A percentile compares a stretch with the other conserved stretches of the same genome.
Conservation (phyloP, 495 filamentous ascomycete species). For the Penicillium turbatum region DNA sequence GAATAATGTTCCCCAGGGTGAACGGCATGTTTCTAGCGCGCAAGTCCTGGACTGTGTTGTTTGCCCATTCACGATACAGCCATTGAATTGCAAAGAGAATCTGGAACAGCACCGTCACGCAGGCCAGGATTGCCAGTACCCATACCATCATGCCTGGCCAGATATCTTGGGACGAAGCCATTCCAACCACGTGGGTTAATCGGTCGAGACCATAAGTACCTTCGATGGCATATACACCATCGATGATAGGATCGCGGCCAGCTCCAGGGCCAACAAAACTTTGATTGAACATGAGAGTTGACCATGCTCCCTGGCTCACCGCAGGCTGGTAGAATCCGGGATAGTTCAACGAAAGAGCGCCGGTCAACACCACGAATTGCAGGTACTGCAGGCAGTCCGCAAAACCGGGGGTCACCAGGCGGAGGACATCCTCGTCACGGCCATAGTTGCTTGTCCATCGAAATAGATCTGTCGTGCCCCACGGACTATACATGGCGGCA, state of each 20-base stretch:
- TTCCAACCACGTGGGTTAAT: conserved; percentile 78
- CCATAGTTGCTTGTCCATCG: conserved; percentile 96
- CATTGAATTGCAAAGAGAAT: conserved; percentile 70
- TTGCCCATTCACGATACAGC: conserved; percentile 63
- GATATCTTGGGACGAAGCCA: conserved; percentile 70
- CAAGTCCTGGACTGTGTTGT: conserved; percentile 78
- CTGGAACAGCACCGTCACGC: conserved; percentile 68
- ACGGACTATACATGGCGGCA: conserved; percentile 86
- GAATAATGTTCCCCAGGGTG: conserved; percentile 77
- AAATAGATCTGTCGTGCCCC: conserved; percentile 86
- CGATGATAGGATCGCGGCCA: conserved; percentile 60
- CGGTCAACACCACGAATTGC: conserved; percentile 86
- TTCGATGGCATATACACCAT: conserved; percentile 74
- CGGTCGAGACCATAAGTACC: conserved; percentile 74
- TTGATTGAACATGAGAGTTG: conserved; percentile 85
- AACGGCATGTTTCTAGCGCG: conserved; percentile 93
- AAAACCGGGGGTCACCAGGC: conserved; percentile 92
- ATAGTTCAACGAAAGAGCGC: conserved; percentile 79
- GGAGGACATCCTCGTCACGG: conserved; percentile 84
- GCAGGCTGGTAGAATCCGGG: conserved; percentile 93
- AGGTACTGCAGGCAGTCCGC: conserved; percentile 97
- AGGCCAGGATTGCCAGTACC: conserved; percentile 68
- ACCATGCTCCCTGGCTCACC: conserved; percentile 83
- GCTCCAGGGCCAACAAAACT: conserved; percentile 70
- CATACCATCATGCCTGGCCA: conserved; percentile 92